Evolutionary conservation across 2,329 filamentous ascomycete species (phyloP), one percentile per base, ranked within the genome.

Genomic region (Cercospora sp.): DNA sequence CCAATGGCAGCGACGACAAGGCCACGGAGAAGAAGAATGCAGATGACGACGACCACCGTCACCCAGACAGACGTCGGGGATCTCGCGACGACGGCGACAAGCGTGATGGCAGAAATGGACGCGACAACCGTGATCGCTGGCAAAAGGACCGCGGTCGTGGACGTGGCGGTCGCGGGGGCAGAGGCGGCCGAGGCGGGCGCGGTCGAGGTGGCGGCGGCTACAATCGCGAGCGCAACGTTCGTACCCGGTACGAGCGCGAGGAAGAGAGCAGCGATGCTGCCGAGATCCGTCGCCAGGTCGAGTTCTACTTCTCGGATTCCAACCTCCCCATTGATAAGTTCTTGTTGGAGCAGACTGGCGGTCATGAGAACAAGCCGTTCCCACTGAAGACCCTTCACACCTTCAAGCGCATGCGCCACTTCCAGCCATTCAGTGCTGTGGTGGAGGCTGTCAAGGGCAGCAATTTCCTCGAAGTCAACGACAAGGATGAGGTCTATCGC

Each of bases 321-420:
- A 97, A 97, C 81, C 87, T 99, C 42, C 90, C 91, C 62, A 89
- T 88, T 76, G 96, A 99, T 81, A 91, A 93, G 79, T 96, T 92
- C 83, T 86, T 99, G 74, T 91, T 93, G 83, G 85, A 88, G 71
- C 85, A 89, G 76, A 91, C 92, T 65, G 90, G 89, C 45, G 94
- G 94, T 66, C 84, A 87, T 72, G 86, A 90, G 76, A 97, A 97
- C 84, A 90, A 91, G 79, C 87, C 94, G 53, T 89, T 99, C 42
- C 84, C 89, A 23, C 84, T 99, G 73, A 89, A 89, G 76, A 87
- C 89, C 69, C 88, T 99, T 72, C 88, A 90, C 84, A 89, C 84
- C 62, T 99, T 99, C 86, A 94, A 94, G 83, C 93, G 96, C 79
- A 99, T 99, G 96, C 90, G 89, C 73, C 91, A 90, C 75, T 99